These are phyloP conservation scores for Aspergillus sp. DNA, from an alignment of 2,329 filamentous ascomycete genomes.

Conservation along the genomic window DNA sequence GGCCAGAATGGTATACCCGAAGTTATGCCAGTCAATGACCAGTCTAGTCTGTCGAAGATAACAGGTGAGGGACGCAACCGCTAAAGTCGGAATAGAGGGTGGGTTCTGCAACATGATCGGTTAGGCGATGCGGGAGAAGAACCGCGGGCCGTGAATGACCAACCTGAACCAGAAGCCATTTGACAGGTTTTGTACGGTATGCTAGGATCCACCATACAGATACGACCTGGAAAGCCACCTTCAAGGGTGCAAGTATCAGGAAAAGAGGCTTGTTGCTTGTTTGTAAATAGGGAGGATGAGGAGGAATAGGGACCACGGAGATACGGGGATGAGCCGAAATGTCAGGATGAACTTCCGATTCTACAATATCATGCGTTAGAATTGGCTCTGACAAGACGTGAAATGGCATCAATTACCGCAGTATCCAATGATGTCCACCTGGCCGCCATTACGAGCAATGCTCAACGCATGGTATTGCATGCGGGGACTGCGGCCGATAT, in stretches of 20 bases:
- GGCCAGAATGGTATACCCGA: slow-evolving; percentile 89
- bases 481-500: slow-evolving; percentile 91
- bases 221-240: slow-evolving; percentile 79
- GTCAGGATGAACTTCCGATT: slow-evolving; percentile 78
- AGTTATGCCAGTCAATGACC: slow-evolving; percentile 98
- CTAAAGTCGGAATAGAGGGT: slow-evolving; percentile 87
- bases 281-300: slow-evolving; percentile 66
- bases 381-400: background rate
- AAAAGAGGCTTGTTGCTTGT: slow-evolving; percentile 73
- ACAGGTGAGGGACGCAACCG: slow-evolving; percentile 70
- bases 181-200: slow-evolving; percentile 70
- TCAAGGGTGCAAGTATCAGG: slow-evolving; percentile 73
- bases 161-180: slow-evolving; percentile 84
- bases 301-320: slow-evolving; percentile 66
- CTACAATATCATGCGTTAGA: slow-evolving; percentile 41
- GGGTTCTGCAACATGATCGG: slow-evolving; percentile 65
- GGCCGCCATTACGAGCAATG: slow-evolving; percentile 76
- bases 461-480: slow-evolving; percentile 99
- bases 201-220: slow-evolving; percentile 70
- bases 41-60: slow-evolving; percentile 76
- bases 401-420: slow-evolving; percentile 55
- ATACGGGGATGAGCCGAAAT: slow-evolving; percentile 69
- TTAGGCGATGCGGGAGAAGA: background rate
- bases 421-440: slow-evolving; percentile 86
- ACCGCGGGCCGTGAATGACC: slow-evolving; percentile 11